These are phyloP conservation scores for Penicillium fuscoglaucum DNA, from an alignment of 2,329 filamentous ascomycete species.

Conservation along the genomic window DNA sequence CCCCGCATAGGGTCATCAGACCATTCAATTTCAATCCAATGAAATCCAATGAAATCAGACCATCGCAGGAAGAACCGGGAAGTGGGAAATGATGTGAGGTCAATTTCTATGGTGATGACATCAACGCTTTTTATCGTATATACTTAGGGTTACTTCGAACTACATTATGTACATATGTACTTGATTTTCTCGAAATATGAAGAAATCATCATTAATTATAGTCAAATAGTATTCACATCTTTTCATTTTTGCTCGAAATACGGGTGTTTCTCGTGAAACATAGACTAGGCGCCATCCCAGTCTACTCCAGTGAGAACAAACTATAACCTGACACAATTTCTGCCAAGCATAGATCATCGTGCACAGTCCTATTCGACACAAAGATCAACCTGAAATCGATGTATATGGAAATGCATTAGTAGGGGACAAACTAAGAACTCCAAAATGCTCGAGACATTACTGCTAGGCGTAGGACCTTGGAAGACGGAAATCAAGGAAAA, in stretches of 20 bases:
- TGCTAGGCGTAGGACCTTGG: background rate
- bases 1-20: constrained; percentile 7
- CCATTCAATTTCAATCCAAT: background rate
- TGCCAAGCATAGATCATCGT: background rate
- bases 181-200: background rate
- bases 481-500: constrained; percentile 2
- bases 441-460: background rate
- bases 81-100: background rate
- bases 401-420: background rate
- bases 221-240: background rate
- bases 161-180: background rate
- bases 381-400: background rate
- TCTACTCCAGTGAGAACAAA: background rate
- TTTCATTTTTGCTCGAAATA: background rate
- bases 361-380: background rate
- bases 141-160: background rate
- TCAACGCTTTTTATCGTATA: background rate
- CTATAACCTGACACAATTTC: background rate
- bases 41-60: background rate
- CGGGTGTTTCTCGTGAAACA: background rate
- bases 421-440: background rate
- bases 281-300: background rate
- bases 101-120: constrained; percentile 3
- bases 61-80: background rate
- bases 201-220: background rate